Conservation (phyloP, 2,329 filamentous ascomycete species). For the Lojkania enalia region DNA sequence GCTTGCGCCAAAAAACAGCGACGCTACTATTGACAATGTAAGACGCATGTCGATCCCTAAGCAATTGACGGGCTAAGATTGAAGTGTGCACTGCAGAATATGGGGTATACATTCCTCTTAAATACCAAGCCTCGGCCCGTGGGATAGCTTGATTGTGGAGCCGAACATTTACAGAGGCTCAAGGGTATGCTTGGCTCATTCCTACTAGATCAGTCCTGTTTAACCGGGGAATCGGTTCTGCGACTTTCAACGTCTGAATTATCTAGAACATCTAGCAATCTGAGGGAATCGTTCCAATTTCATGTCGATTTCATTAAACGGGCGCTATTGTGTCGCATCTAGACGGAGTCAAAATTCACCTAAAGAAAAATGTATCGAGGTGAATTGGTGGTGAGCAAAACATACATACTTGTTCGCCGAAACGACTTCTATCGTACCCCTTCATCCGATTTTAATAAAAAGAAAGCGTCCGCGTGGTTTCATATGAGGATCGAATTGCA, state of each 20-base stretch:
- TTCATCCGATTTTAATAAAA: constrained; percentile 21
- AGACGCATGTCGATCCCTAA: constrained; percentile 25
- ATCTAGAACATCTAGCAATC: background rate
- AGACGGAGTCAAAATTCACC: background rate
- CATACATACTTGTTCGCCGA: background rate
- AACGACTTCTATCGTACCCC: no score
- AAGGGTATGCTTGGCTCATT: constrained; percentile 34
- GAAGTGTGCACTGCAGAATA: background rate
- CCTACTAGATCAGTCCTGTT: constrained; percentile 27
- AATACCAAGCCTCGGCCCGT: constrained; percentile 14
- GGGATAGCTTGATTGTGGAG: constrained; percentile 2
- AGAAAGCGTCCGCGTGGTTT: constrained; percentile 7
- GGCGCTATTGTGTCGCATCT: background rate
- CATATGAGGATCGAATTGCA: constrained; percentile 16
- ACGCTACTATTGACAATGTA: constrained; percentile 25
- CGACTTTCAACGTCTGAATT: background rate
- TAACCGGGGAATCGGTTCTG: constrained; percentile 17
- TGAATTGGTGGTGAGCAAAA: background rate
- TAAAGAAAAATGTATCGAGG: background rate
- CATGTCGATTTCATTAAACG: background rate
- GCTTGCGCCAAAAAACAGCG: constrained; percentile 21
- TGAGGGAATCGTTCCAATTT: background rate
- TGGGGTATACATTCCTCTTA: constrained; percentile 12
- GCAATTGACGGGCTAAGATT: background rate
- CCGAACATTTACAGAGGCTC: constrained; percentile 18